Evolutionary conservation across 2,329 filamentous ascomycete genomes (phyloP), one percentile per base, ranked within the genome.

Genomic region (Apiospora marii): DNA sequence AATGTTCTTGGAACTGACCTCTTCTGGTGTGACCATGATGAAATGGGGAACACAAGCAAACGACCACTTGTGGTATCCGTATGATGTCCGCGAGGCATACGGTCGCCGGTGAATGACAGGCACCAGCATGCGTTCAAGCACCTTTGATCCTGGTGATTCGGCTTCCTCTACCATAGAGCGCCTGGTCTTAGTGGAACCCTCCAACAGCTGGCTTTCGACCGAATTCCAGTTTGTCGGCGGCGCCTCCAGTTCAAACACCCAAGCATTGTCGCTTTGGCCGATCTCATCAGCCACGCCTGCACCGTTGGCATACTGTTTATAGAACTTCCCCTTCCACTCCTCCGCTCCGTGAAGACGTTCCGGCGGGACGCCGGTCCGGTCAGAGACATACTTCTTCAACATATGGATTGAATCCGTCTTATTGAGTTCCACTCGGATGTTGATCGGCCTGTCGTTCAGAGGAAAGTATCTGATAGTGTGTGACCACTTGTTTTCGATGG

Each of bases 241-340:
- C 4, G 88, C 85, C 73, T 97, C 94, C 10, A 98, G 82, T 82
- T 99, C 96, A 78, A 93, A 86, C 44, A 90, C 92, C 41, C 94
- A 88, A 14, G 89, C 90, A 67, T 93, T 85, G 71, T 93, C 89
- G 72, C 93, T 93, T 30, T 79, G 75, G 34, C 85, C 82, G 71
- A 98, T 95, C 68, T 92, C 90, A 72, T 98, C 95, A 0, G 91
- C 91, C 13, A 95, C 91, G 43, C 87, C 87, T 10, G 82, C 80
- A 5, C 84, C 84, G 77, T 98, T 93, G 34, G 94, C 89, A 76
- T 96, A 95, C 69, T 94, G 88, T 79, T 95, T 96, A 86, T 95
- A 98, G 82, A 98, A 95, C 77, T 92, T 94, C 76, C 91, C 87
- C 76, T 91, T 93, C 81, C 94, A 97, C 69, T 97, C 91, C 78